phyloP scores from a whole-genome alignment of 176 grass and related monocot genomes.

The Typha latifolia region DNA sequence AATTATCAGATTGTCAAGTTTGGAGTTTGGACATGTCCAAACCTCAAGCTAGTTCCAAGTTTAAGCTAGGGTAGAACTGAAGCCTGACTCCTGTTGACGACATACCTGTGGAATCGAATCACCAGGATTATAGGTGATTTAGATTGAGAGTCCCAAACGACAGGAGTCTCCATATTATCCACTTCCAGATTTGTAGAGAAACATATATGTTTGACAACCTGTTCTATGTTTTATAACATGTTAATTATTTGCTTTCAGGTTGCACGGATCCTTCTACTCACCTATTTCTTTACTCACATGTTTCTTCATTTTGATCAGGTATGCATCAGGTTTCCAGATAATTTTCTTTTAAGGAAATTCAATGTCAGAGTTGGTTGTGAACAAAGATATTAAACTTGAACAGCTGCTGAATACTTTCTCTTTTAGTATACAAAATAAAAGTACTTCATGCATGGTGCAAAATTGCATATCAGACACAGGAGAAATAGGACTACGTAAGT shows the following conservation, averaged over 20 bases:
- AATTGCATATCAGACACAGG: too few relatives aligned
- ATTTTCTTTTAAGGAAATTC: not conserved
- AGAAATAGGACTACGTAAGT: not conserved
- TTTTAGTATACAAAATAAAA: too few relatives aligned
- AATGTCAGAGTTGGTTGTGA: not conserved
- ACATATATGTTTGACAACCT: not conserved
- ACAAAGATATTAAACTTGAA: not conserved
- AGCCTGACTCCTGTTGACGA: too few relatives aligned
- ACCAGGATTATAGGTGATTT: too few relatives aligned
- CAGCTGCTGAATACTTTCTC: too few relatives aligned
- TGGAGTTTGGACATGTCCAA: not conserved
- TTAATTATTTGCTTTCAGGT: slow-evolving; percentile 32
- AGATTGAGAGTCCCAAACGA: too few relatives aligned
- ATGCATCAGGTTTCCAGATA: slow-evolving; percentile 1
- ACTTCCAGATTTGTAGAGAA: too few relatives aligned
- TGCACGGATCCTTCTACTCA: slow-evolving; percentile 65
- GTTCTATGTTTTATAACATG: not conserved
- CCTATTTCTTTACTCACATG: slow-evolving; percentile 65
- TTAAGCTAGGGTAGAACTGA: too few relatives aligned
- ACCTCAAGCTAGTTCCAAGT: too few relatives aligned
- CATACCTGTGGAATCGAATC: too few relatives aligned
- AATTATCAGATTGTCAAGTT: not conserved
- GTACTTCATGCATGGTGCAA: too few relatives aligned
- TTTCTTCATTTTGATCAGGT: slow-evolving; percentile 77
- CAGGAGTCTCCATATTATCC: too few relatives aligned